phyloP scores from a whole-genome alignment of 2,329 filamentous ascomycete genomes.

The Coniochaeta prunicola region DNA sequence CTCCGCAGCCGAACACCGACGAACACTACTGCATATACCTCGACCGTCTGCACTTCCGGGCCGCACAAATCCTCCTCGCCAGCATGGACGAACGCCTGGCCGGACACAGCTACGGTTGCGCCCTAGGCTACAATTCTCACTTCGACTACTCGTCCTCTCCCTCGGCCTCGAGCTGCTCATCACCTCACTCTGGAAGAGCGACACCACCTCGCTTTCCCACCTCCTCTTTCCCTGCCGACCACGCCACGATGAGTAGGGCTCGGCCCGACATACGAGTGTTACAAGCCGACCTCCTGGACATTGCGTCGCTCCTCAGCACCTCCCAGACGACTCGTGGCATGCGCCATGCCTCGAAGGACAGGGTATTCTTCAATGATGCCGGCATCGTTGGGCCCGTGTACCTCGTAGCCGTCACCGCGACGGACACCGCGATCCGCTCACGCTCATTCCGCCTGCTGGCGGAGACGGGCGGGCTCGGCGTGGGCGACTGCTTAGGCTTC shows the following conservation, averaged over 20 bases:
- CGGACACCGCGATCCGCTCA: not conserved
- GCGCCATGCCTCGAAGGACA: not conserved
- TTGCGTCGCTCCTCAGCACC: not conserved
- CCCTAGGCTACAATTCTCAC: not conserved
- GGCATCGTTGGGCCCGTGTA: constrained; percentile 4
- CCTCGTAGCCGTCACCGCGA: not conserved
- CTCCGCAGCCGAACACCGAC: constrained; percentile 6
- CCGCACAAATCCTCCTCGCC: constrained; percentile 8
- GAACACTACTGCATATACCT: constrained; percentile 10
- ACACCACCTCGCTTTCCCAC: not conserved
- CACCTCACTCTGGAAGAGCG: not conserved
- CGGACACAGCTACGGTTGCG: not conserved
- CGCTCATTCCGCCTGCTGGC: not conserved
- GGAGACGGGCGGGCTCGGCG: not conserved
- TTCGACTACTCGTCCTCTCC: not conserved
- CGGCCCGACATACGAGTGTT: not conserved
- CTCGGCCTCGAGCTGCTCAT: not conserved
- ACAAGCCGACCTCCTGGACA: not conserved
- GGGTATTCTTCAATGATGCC: constrained; percentile 5
- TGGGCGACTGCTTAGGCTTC: not conserved
- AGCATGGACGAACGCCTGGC: constrained; percentile 4
- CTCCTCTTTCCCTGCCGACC: not conserved
- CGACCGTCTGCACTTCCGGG: constrained; percentile 14
- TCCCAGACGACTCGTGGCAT: not conserved
- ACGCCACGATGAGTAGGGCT: not conserved